Conservation (phyloP, 805 yeast genomes). For the Candida yuanshanica region DNA sequence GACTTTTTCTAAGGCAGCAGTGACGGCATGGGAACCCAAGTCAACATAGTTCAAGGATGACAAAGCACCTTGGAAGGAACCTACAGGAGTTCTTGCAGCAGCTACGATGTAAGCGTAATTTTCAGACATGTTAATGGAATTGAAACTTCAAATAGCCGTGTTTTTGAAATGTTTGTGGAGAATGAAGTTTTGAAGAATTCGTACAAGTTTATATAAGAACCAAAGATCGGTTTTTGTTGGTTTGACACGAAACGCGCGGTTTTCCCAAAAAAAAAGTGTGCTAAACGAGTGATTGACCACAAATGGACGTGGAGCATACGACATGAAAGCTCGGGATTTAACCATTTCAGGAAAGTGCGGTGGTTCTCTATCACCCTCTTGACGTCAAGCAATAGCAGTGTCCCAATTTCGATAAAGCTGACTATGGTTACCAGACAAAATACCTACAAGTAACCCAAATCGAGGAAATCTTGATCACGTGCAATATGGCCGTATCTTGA, state of each 20-base stretch:
- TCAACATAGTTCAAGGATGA: slow-evolving; percentile 74
- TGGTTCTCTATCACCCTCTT: too few relatives aligned
- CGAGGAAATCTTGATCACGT: too few relatives aligned
- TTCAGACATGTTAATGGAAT: slow-evolving; percentile 27
- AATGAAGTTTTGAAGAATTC: neutral
- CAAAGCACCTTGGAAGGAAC: slow-evolving; percentile 84
- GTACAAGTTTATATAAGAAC: neutral
- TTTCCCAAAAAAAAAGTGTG: neutral
- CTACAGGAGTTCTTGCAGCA: slow-evolving; percentile 92
- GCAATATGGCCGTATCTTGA: too few relatives aligned
- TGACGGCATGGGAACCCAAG: slow-evolving; percentile 89
- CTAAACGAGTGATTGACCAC: slow-evolving; percentile 1
- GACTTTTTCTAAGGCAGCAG: slow-evolving; percentile 76
- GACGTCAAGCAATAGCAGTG: neutral
- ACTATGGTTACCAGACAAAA: too few relatives aligned
- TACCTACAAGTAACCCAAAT: too few relatives aligned
- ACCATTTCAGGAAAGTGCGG: too few relatives aligned
- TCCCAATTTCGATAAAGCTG: neutral
- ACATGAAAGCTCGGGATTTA: too few relatives aligned
- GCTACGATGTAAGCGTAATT: slow-evolving; percentile 79
- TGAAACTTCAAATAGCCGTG: neutral
- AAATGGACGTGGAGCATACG: too few relatives aligned
- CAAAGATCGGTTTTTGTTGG: neutral
- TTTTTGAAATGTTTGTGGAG: neutral
- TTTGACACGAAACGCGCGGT: neutral